Evolutionary conservation across 257 asterid genomes (phyloP).

Genomic region (Paulownia fortunei): DNA sequence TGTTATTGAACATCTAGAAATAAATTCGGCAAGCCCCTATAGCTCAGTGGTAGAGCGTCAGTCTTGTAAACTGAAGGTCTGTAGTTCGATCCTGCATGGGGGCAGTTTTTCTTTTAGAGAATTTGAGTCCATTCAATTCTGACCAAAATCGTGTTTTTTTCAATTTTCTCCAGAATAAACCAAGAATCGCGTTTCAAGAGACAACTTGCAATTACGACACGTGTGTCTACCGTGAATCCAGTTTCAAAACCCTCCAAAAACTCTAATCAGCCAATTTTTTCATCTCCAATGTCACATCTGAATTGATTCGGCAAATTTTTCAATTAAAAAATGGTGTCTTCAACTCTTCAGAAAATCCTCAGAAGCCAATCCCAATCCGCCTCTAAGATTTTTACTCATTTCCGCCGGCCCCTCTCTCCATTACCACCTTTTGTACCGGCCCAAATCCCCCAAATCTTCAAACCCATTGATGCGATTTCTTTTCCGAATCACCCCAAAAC

Average conservation of each 20-base stretch:
- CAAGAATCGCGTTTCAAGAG: not conserved
- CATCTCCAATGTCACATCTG: not conserved
- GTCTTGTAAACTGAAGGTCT: conserved; percentile 84
- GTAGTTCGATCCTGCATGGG: conserved; percentile 79
- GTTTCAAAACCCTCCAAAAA: conserved; percentile 39
- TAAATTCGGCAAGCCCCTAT: too few relatives aligned
- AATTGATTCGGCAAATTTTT: conserved; percentile 12
- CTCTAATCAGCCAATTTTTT: conserved; percentile 32
- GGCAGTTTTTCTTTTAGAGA: conserved; percentile 28
- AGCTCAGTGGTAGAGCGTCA: conserved; percentile 83
- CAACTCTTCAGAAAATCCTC: conserved; percentile 51
- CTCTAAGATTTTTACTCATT: conserved; percentile 36
- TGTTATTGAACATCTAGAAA: too few relatives aligned
- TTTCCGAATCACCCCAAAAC: conserved; percentile 12
- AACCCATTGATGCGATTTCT: conserved; percentile 30
- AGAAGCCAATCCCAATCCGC: conserved; percentile 54
- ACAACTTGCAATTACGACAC: not conserved
- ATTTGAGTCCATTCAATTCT: not conserved
- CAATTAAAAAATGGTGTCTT: conserved; percentile 47
- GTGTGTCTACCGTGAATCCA: not conserved
- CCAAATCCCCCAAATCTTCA: conserved; percentile 30
- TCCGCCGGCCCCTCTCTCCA: conserved; percentile 39
- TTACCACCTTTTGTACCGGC: conserved; percentile 29
- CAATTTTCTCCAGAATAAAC: not conserved
- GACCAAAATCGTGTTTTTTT: not conserved